Conservation (phyloP, 768 basidiomycete genomes). For the Arthromyces matolae region DNA sequence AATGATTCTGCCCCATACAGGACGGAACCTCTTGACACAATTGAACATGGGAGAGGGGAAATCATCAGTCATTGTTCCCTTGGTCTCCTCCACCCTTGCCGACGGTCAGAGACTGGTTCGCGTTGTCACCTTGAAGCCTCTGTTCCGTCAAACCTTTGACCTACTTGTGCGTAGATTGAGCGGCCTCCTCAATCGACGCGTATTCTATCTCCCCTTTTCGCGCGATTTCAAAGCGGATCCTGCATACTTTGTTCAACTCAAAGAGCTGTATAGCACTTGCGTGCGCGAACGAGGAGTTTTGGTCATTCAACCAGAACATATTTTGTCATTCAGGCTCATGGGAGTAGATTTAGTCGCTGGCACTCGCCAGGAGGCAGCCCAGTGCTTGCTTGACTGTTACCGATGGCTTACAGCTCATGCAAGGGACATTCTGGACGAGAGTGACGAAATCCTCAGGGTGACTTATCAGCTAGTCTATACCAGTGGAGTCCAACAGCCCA, state of each 20-base stretch:
- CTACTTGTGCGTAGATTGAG: slow-evolving; percentile 40
- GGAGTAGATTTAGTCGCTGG: slow-evolving; percentile 32
- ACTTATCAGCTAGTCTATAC: slow-evolving; percentile 49
- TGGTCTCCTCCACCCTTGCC: slow-evolving; percentile 36
- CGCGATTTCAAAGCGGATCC: slow-evolving; percentile 29
- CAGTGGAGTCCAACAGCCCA: slow-evolving; percentile 29
- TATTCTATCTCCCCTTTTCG: slow-evolving; percentile 50
- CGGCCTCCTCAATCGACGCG: slow-evolving; percentile 41
- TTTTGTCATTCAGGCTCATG: slow-evolving; percentile 49
- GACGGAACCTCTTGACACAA: slow-evolving; percentile 39
- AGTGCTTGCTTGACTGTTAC: slow-evolving; percentile 22
- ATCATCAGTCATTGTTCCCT: slow-evolving; percentile 48
- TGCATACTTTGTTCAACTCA: slow-evolving; percentile 21
- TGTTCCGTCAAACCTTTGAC: slow-evolving; percentile 46
- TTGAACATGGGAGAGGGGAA: slow-evolving; percentile 63
- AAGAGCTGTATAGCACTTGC: slow-evolving; percentile 35
- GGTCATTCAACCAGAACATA: slow-evolving; percentile 50
- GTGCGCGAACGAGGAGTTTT: slow-evolving; percentile 37
- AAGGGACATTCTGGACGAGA: slow-evolving; percentile 43
- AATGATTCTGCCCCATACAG: slow-evolving; percentile 41
- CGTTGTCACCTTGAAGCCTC: slow-evolving; percentile 47
- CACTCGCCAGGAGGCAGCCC: slow-evolving; percentile 7
- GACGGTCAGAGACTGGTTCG: slow-evolving; percentile 42
- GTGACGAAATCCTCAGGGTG: slow-evolving; percentile 45
- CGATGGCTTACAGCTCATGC: slow-evolving; percentile 24